A percentile compares a stretch with the other conserved stretches of the same genome.
Evolutionary conservation across 257 asterid species (phyloP).

Genomic region (Solanum verrucosum): DNA sequence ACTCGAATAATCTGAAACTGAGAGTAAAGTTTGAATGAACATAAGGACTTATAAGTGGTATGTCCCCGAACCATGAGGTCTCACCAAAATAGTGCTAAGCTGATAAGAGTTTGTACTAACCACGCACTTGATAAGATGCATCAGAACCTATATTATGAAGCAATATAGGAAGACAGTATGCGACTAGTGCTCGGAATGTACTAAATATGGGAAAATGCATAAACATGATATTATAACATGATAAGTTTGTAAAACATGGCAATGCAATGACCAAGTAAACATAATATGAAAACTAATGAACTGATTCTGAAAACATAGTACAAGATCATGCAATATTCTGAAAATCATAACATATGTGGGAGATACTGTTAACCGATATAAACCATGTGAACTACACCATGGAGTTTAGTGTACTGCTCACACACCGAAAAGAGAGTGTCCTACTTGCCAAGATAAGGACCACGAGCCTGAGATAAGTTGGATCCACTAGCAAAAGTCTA

Average conservation of each 20-base stretch:
- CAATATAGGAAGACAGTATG: neutral
- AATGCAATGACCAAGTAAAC: neutral
- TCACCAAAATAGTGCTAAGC: neutral
- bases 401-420: neutral
- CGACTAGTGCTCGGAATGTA: neutral
- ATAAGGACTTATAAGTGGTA: neutral
- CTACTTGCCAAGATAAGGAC: neutral
- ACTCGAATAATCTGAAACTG: neutral
- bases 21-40: neutral
- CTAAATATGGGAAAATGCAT: neutral
- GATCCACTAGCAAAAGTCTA: neutral
- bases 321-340: neutral
- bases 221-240: neutral
- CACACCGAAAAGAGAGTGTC: no score
- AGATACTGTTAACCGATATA: neutral
- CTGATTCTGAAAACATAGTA: neutral
- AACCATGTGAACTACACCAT: neutral
- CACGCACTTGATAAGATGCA: neutral
- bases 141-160: neutral
- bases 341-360: neutral
- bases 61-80: neutral
- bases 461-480: neutral
- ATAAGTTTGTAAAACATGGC: neutral
- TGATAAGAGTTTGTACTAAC: neutral
- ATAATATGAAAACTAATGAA: neutral